These are phyloP conservation scores for Plasmopara muralis DNA, from an alignment of 352 stramenopile genomes.

Conservation along the genomic window DNA sequence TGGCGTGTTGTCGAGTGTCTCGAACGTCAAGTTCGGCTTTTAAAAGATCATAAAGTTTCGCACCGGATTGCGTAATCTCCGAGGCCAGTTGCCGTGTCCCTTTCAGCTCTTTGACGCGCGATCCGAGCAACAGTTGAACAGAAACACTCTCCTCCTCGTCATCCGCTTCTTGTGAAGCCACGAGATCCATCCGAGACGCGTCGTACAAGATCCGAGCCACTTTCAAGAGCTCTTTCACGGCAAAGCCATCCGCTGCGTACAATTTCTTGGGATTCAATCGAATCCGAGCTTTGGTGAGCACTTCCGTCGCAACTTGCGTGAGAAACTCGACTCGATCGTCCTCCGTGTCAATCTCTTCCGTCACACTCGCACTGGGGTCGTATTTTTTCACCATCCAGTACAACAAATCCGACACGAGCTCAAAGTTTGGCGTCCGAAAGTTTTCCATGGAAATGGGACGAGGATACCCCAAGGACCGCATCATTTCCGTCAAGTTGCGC, in stretches of 20 bases:
- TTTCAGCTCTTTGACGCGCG: constrained; percentile 85
- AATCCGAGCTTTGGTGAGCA: constrained; percentile 88
- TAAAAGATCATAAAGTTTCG: constrained; percentile 90
- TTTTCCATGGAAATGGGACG: constrained; percentile 89
- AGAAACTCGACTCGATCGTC: constrained; percentile 94
- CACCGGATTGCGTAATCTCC: constrained; percentile 91
- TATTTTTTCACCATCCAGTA: constrained; percentile 97
- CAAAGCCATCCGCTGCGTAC: constrained; percentile 92
- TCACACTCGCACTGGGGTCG: constrained; percentile 77
- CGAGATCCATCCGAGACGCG: constrained; percentile 67
- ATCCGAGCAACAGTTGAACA: constrained; percentile 64
- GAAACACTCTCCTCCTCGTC: constrained; percentile 70
- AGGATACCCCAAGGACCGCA: constrained; percentile 92
- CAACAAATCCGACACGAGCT: constrained; percentile 92
- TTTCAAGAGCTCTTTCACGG: constrained; percentile 93
- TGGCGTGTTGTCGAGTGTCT: constrained; percentile 64
- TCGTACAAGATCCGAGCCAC: constrained; percentile 91
- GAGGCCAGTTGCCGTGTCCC: constrained; percentile 84
- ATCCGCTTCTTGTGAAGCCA: constrained; percentile 40
- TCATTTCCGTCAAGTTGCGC: constrained; percentile 93
- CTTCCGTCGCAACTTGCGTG: constrained; percentile 68
- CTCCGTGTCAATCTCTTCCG: constrained; percentile 93
- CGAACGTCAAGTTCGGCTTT: constrained; percentile 87
- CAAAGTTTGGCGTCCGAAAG: constrained; percentile 95
- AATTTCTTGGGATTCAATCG: constrained; percentile 92